Conservation (phyloP, 768 basidiomycete genomes). For the Leccinum pellstonianum region DNA sequence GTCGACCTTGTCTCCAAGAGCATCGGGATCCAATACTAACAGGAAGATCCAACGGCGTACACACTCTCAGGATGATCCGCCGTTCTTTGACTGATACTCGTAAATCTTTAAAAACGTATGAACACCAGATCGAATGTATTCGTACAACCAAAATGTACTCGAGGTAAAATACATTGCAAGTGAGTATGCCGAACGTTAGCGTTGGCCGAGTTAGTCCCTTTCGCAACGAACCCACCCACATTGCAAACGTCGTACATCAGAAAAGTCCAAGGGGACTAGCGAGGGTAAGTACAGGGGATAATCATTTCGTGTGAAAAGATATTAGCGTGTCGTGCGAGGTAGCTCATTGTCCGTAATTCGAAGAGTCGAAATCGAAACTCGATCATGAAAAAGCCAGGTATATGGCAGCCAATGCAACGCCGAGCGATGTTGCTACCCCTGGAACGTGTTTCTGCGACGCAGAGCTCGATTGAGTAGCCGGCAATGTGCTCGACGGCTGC, state of each 20-base stretch:
- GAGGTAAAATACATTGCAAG: slow-evolving; percentile 19
- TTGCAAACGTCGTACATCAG: slow-evolving; percentile 22
- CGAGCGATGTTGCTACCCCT: slow-evolving; percentile 12
- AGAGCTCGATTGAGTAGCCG: slow-evolving; percentile 20
- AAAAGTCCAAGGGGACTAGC: slow-evolving; percentile 1
- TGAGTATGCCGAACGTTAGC: slow-evolving; percentile 16
- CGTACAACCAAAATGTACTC: slow-evolving; percentile 25
- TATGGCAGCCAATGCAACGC: slow-evolving; percentile 16
- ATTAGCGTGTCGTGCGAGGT: slow-evolving; percentile 11
- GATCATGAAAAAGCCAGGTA: slow-evolving; percentile 22
- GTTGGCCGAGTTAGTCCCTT: slow-evolving; percentile 9
- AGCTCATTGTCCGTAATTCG: slow-evolving; percentile 11
- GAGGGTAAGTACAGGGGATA: slow-evolving; percentile 19
- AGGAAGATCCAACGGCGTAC: not conserved
- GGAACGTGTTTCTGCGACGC: slow-evolving; percentile 28
- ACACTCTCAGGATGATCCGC: not conserved
- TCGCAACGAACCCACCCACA: slow-evolving; percentile 10
- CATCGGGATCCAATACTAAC: not conserved
- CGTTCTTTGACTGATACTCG: slow-evolving; percentile 14
- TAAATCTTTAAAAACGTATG: not conserved
- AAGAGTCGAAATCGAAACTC: slow-evolving; percentile 9
- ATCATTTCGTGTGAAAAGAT: slow-evolving; percentile 7
- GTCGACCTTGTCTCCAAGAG: not conserved
- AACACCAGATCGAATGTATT: not conserved
- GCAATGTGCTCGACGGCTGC: slow-evolving; percentile 2